Conservation (phyloP, 192 early-diverging fungal genomes). For the Coemansia sp. region DNA sequence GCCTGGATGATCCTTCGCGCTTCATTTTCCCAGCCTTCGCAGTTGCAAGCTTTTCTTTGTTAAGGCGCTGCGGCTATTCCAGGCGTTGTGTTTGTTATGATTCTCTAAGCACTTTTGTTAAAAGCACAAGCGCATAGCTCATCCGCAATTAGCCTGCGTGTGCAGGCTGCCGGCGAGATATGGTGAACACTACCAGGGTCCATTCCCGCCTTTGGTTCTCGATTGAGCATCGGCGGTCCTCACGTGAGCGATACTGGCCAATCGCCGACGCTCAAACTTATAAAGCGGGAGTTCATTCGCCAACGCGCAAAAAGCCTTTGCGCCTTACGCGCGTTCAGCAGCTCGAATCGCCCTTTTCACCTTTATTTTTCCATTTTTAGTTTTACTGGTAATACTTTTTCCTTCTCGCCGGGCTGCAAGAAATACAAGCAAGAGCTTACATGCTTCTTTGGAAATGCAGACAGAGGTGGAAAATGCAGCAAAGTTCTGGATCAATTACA, state of each 20-base stretch:
- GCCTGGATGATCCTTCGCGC: not conserved
- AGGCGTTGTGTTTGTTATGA: not conserved
- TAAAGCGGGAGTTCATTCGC: not conserved
- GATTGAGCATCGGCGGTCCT: not conserved
- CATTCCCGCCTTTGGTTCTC: not conserved
- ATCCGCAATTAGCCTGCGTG: slow-evolving; percentile 1
- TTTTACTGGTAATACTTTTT: not conserved
- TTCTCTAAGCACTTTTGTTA: not conserved
- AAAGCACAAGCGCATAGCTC: not conserved
- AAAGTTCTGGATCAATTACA: slow-evolving; percentile 47
- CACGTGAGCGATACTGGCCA: not conserved
- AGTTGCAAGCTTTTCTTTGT: not conserved
- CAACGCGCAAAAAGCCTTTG: not conserved
- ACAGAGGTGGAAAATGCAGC: slow-evolving; percentile 51
- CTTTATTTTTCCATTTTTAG: not conserved
- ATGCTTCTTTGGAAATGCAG: slow-evolving; percentile 44
- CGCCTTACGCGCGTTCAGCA: not conserved
- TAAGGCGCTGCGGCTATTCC: too few relatives aligned
- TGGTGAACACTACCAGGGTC: not conserved
- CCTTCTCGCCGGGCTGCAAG: not conserved
- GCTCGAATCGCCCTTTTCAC: not conserved
- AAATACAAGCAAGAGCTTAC: slow-evolving; percentile 4
- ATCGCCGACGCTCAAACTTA: not conserved
- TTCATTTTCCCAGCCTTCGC: not conserved
- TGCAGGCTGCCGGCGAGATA: not conserved